These are phyloP conservation scores for Starmerella lactis-condensi DNA, from an alignment of 805 yeast species.

Conservation along the genomic window DNA sequence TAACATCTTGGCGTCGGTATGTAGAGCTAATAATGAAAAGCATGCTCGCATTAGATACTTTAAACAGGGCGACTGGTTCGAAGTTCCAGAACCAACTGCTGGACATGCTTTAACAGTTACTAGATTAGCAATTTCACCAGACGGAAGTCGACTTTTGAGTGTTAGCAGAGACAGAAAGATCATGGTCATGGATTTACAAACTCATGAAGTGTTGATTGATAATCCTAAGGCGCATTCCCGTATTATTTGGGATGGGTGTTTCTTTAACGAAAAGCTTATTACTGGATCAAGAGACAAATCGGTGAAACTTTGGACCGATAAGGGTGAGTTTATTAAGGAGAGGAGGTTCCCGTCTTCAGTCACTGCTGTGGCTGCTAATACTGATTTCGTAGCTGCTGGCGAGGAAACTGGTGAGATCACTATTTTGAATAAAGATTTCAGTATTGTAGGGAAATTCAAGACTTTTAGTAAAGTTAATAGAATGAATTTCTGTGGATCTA, in stretches of 20 bases:
- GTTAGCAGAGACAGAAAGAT: conserved; percentile 83
- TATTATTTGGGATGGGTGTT: conserved; percentile 88
- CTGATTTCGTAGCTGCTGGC: conserved; percentile 10
- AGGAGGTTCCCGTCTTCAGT: conserved; percentile 9
- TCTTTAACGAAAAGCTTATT: conserved; percentile 45
- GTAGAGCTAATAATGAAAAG: conserved; percentile 62
- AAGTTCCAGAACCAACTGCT: conserved; percentile 30
- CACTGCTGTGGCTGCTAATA: conserved; percentile 14
- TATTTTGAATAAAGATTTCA: conserved; percentile 1
- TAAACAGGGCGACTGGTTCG: conserved; percentile 39
- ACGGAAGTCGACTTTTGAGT: conserved; percentile 43
- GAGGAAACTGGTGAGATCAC: conserved; percentile 14
- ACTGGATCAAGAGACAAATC: conserved; percentile 79
- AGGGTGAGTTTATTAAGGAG: conserved; percentile 13
- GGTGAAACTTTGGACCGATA: conserved; percentile 29
- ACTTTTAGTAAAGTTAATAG: too few species aligned
- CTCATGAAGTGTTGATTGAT: conserved; percentile 14
- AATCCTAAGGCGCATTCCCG: conserved; percentile 69
- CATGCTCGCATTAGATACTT: conserved; percentile 78
- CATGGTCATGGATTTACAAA: conserved; percentile 45
- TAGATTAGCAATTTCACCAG: conserved; percentile 54
- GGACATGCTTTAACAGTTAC: conserved; percentile 70
- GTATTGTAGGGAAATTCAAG: too few species aligned
- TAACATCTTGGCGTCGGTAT: conserved; percentile 69
- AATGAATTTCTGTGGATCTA: too few species aligned